A percentile compares a stretch with the other conserved stretches of the same genome.
phyloP scores from a whole-genome alignment of 192 early-diverging fungal genomes.

The Geosiphon pyriformis region DNA sequence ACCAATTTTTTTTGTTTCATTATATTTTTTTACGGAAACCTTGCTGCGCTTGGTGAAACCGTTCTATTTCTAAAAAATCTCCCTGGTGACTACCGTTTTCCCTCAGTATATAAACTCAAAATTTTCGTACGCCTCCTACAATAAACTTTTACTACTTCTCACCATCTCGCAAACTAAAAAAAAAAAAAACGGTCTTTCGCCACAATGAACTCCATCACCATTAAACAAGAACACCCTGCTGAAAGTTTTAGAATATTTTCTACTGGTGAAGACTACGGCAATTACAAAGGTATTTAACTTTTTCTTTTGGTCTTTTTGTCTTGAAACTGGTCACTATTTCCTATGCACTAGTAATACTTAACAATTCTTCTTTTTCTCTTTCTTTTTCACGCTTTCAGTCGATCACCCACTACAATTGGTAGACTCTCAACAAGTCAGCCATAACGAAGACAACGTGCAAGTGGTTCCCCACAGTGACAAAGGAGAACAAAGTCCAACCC shows the following conservation, averaged over 20 bases:
- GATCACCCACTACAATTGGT: neutral
- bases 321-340: neutral
- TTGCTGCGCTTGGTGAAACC: slow-evolving; percentile 26
- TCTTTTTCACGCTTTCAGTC: neutral
- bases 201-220: slow-evolving; percentile 10
- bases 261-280: neutral
- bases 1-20: no score
- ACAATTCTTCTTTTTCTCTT: neutral
- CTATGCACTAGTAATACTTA: neutral
- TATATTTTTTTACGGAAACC: slow-evolving; percentile 8
- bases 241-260: slow-evolving; percentile 3
- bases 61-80: slow-evolving; percentile 1
- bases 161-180: neutral
- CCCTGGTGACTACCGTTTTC: neutral
- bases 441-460: slow-evolving; percentile 6
- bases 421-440: neutral
- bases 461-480: neutral
- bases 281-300: neutral
- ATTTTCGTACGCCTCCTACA: neutral
- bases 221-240: neutral
- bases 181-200: neutral
- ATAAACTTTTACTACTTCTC: neutral
- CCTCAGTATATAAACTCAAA: neutral
- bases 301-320: neutral
- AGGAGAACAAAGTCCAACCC: slow-evolving; percentile 17